Percentiles rank a stretch among this genome's conserved stretches.
phyloP scores from a whole-genome alignment of 2,329 filamentous ascomycete species.

The Colletotrichum endophyticum region DNA sequence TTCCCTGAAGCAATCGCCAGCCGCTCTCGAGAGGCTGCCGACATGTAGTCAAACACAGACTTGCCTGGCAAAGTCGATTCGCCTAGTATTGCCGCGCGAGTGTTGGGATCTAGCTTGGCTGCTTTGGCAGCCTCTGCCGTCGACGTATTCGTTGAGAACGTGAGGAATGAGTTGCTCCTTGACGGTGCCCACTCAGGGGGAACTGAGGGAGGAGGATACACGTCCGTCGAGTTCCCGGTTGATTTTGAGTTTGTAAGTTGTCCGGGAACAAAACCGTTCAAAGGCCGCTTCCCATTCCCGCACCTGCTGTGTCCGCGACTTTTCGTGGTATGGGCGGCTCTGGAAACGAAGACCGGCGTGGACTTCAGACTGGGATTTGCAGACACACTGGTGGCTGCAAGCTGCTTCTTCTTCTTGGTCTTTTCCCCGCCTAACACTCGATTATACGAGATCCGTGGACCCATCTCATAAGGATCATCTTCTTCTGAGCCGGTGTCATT shows the following conservation, averaged over 20 bases:
- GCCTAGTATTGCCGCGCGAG: slow-evolving; percentile 74
- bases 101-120: slow-evolving; percentile 76
- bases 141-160: slow-evolving; percentile 57
- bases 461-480: slow-evolving; percentile 91
- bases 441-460: slow-evolving; percentile 89
- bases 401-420: slow-evolving; percentile 72
- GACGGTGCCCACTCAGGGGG: slow-evolving; percentile 77
- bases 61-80: slow-evolving; percentile 84
- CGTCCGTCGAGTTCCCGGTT: slow-evolving; percentile 42
- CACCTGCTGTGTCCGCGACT: slow-evolving; percentile 62
- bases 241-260: slow-evolving; percentile 53
- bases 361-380: slow-evolving; percentile 68
- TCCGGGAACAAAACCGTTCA: slow-evolving; percentile 81
- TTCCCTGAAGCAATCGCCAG: slow-evolving; percentile 80
- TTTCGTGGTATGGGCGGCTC: slow-evolving; percentile 37
- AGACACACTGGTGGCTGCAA: slow-evolving; percentile 43
- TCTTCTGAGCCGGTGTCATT: slow-evolving; percentile 96
- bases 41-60: slow-evolving; percentile 94
- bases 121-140: slow-evolving; percentile 79
- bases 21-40: slow-evolving; percentile 75
- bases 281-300: slow-evolving; percentile 79
- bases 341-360: slow-evolving; percentile 79
- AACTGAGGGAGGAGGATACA: slow-evolving; percentile 70
- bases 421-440: slow-evolving; percentile 81
- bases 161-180: slow-evolving; percentile 25